Evolutionary conservation across 192 early-diverging fungal genomes (phyloP).

Genomic region (Linnemannia hyalina): DNA sequence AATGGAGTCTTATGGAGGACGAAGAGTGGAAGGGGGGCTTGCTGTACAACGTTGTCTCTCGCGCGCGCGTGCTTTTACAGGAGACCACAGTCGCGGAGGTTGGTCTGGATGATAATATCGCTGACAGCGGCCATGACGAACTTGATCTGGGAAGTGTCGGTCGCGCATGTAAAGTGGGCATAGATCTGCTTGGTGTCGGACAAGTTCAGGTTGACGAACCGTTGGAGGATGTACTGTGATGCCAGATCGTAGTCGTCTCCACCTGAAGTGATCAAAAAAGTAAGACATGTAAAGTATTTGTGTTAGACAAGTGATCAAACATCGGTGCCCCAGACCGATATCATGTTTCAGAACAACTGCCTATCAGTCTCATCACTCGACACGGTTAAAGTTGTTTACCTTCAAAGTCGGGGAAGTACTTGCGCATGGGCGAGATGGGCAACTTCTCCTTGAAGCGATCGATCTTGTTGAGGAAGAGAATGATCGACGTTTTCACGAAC

Average conservation of each 20-base stretch:
- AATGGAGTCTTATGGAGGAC: no score
- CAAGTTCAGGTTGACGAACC: slow-evolving; percentile 85
- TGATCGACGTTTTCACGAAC: slow-evolving; percentile 98
- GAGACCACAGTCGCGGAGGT: slow-evolving; percentile 83
- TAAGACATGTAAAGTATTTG: neutral
- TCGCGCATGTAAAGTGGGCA: slow-evolving; percentile 91
- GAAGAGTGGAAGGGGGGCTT: neutral
- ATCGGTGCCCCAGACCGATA: neutral
- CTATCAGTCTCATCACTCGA: neutral
- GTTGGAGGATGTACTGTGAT: slow-evolving; percentile 83
- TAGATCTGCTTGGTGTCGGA: slow-evolving; percentile 88
- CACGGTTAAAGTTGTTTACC: slow-evolving; percentile 23
- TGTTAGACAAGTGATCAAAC: neutral
- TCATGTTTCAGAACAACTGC: neutral
- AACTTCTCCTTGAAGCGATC: slow-evolving; percentile 96
- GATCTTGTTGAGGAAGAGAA: slow-evolving; percentile 99
- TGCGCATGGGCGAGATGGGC: slow-evolving; percentile 80
- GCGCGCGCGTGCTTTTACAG: slow-evolving; percentile 62
- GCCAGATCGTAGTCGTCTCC: slow-evolving; percentile 81
- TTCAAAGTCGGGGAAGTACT: slow-evolving; percentile 93
- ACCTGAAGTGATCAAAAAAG: slow-evolving; percentile 47
- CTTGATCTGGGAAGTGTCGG: slow-evolving; percentile 88
- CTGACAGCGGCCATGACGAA: slow-evolving; percentile 95
- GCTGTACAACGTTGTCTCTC: neutral
- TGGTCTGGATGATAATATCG: slow-evolving; percentile 89